Evolutionary conservation across 345 rosid species (phyloP), one percentile per base, ranked within the genome.

Genomic region (Rhizophora mangle): DNA sequence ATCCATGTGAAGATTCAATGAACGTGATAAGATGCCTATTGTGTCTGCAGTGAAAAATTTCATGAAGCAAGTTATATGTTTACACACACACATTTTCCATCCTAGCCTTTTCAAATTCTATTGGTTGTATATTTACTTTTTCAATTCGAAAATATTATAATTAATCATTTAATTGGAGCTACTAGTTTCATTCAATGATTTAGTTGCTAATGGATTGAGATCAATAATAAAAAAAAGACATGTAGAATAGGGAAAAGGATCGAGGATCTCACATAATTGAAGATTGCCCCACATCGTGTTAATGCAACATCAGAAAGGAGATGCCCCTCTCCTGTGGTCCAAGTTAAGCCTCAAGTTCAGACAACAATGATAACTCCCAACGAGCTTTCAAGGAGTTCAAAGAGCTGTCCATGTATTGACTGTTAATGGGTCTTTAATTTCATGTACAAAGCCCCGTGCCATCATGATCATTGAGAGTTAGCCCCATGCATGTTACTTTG

Each of bases 301-400:
- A 83, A 75, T 72, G 75, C 82, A 79, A 79, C 82, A 81, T 81
- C 81, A 74, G 75, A 79, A 70, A 65, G 60, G 81, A 79, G 80
- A 81, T 79, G 86, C 77, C 18, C 24, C 51, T 61, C 73, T 51
- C 61, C 4, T 47, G 86, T 83, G 89, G 87, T 83, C 89, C 89
- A 80, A 78, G 13, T 11, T 8, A 11, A 10, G 16, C 31, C 62
- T 62, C 63, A 64, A 69, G 64, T 78, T 72, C 70, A 71, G 81
- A 84, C 83, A 75, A 73, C 80, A 79, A 80, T 73, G 72, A 77
- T 75, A 67, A 75, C 30, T 68, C 74, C 81, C 82, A 70, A 73
- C 72, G 72, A 69, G 79, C 73, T 65, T 81, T 85, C 39, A 73
- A 63, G 71, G 78, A 78, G 77, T 76, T 78, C 64, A 72, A 78